phyloP scores from a whole-genome alignment of 108 stramenopile genomes.

The Pseudonitzschia multiseries region DNA sequence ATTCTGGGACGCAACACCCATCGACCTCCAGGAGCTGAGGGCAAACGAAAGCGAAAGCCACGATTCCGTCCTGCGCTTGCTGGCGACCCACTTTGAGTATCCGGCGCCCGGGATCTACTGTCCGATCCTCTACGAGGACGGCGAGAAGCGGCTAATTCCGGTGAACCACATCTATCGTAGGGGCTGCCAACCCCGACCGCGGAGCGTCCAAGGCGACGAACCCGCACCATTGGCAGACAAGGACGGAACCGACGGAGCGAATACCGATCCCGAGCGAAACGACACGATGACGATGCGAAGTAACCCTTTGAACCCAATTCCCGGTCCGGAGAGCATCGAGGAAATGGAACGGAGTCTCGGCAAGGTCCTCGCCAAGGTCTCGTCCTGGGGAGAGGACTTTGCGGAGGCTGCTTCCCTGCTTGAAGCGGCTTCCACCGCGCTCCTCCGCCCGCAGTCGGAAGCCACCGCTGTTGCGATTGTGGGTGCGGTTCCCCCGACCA shows the following conservation, averaged over 20 bases:
- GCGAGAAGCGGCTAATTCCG: conserved; percentile 18
- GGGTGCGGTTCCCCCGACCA: background rate
- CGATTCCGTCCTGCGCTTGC: conserved; percentile 6
- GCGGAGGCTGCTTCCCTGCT: background rate
- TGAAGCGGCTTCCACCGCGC: background rate
- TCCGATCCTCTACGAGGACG: conserved; percentile 33
- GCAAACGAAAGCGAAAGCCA: background rate
- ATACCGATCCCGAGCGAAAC: too few species aligned
- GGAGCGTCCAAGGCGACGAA: background rate
- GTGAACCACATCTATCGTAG: conserved; percentile 22
- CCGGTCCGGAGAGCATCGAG: background rate
- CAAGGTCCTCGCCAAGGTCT: background rate
- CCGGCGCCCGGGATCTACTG: conserved; percentile 24
- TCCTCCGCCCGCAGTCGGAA: background rate
- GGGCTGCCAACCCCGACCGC: background rate
- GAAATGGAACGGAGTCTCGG: background rate
- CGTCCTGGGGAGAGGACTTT: background rate
- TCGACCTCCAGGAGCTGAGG: conserved; percentile 2
- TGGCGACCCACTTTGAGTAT: conserved; percentile 25
- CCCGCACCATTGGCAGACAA: background rate
- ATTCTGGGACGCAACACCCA: conserved; percentile 19
- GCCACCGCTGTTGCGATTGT: background rate
- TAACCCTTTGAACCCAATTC: background rate
- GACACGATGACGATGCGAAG: background rate
- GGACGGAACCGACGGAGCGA: background rate